A percentile compares a stretch with the other conserved stretches of the same genome.
phyloP scores from a whole-genome alignment of 1,139 yeast genomes.

The Pichia sp. region DNA sequence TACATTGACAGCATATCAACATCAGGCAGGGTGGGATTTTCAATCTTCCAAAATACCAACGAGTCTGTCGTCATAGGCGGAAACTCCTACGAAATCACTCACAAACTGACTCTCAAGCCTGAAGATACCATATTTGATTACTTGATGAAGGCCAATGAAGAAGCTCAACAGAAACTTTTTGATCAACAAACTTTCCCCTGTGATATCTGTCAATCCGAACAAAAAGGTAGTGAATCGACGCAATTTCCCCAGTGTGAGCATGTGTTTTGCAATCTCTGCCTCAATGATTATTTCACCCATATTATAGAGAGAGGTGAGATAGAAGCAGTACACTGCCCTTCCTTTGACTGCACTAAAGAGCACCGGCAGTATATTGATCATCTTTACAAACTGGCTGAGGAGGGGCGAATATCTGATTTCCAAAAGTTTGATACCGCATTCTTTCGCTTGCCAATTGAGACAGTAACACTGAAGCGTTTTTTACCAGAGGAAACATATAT shows the following conservation, averaged over 20 bases:
- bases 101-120: too few relatives aligned
- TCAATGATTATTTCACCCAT: conserved; percentile 38
- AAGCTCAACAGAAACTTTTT: conserved; percentile 29
- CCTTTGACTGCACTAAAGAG: conserved; percentile 38
- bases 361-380: conserved; percentile 8
- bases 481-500: conserved; percentile 6
- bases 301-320: conserved; percentile 46
- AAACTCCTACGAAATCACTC: too few relatives aligned
- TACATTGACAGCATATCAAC: too few relatives aligned
- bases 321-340: conserved; percentile 53
- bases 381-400: conserved; percentile 2
- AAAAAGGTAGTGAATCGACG: conserved; percentile 41
- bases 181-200: conserved; percentile 40
- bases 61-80: too few relatives aligned
- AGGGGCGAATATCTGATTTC: conserved; percentile 21
- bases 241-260: conserved; percentile 43
- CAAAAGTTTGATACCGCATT: conserved; percentile 24
- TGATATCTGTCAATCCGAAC: conserved; percentile 50
- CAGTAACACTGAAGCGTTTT: conserved; percentile 26
- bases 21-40: too few relatives aligned
- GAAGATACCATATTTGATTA: too few relatives aligned
- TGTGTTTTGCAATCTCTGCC: conserved; percentile 46
- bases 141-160: conserved; percentile 20
- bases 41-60: too few relatives aligned
- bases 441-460: conserved; percentile 35